Evolutionary conservation across 352 stramenopile species (phyloP).

Genomic region (Phytophthora ohioensis): DNA sequence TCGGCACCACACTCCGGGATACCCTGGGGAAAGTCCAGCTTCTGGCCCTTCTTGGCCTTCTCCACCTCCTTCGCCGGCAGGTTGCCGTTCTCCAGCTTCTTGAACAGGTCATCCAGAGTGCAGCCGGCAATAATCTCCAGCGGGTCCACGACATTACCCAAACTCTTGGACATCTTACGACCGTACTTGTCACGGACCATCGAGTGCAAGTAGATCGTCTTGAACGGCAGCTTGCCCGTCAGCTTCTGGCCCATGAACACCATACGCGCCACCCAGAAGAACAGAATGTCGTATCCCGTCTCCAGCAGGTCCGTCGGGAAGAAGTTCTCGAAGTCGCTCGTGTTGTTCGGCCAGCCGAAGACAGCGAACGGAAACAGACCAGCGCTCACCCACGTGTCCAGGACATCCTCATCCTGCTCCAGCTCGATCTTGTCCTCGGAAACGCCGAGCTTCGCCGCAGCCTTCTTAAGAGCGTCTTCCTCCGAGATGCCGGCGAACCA

Average conservation of each 20-base stretch:
- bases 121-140: constrained; percentile 98
- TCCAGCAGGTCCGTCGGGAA: constrained; percentile 98
- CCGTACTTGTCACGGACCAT: constrained; percentile 98
- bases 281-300: constrained; percentile 99
- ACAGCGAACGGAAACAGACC: constrained; percentile 96
- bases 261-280: constrained; percentile 99
- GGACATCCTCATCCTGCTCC: constrained; percentile 98
- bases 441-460: constrained; percentile 71
- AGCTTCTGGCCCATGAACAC: constrained; percentile 97
- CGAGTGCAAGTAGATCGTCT: constrained; percentile 97
- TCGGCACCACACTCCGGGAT: constrained; percentile 99
- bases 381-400: constrained; percentile 99
- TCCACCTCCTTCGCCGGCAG: constrained; percentile 97
- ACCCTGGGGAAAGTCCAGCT: constrained; percentile 97
- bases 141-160: constrained; percentile 99
- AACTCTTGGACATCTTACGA: constrained; percentile 99
- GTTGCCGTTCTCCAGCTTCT: constrained; percentile 97
- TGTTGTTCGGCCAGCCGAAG: constrained; percentile 83
- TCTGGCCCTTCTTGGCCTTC: constrained; percentile 98
- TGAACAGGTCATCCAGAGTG: constrained; percentile 94
- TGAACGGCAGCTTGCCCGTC: constrained; percentile 97
- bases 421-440: constrained; percentile 79
- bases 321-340: constrained; percentile 87
- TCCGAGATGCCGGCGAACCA: constrained; percentile 86
- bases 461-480: constrained; percentile 92